Evolutionary conservation across 2,329 filamentous ascomycete genomes (phyloP).

Genomic region (Colletotrichum salicis): DNA sequence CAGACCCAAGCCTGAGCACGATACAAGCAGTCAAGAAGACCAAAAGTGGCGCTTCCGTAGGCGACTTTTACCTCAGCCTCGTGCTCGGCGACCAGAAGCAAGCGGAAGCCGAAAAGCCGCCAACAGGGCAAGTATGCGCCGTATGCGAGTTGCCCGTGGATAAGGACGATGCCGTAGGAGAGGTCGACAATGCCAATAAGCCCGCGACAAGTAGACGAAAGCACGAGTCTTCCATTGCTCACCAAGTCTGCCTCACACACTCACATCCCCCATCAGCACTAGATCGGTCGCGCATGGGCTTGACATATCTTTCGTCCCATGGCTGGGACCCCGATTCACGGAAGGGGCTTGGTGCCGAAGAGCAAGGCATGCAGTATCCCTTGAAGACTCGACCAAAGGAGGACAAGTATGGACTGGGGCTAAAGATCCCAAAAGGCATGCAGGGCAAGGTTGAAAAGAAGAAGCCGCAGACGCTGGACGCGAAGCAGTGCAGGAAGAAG

Average conservation of each 20-base stretch:
- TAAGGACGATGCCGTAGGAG: conserved; percentile 24
- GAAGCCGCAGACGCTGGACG: conserved; percentile 67
- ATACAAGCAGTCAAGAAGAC: conserved; percentile 41
- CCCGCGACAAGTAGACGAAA: conserved; percentile 36
- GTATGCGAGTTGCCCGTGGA: conserved; percentile 51
- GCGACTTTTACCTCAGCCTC: conserved; percentile 74
- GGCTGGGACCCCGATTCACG: conserved; percentile 82
- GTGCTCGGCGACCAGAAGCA: conserved; percentile 59
- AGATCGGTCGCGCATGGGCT: conserved; percentile 76
- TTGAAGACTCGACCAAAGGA: conserved; percentile 78
- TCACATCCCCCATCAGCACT: conserved; percentile 78
- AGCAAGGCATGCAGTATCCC: conserved; percentile 80
- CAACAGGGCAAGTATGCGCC: conserved; percentile 41
- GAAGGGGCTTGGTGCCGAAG: conserved; percentile 74
- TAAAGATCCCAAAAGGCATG: conserved; percentile 53
- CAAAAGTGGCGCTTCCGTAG: conserved; percentile 47
- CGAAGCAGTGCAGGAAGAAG: conserved; percentile 74
- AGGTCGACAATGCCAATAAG: conserved; percentile 37
- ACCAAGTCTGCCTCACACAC: conserved; percentile 76
- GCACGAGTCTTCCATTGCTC: conserved; percentile 73
- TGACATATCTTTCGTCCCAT: conserved; percentile 71
- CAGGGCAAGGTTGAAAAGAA: conserved; percentile 53
- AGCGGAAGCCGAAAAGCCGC: conserved; percentile 3
- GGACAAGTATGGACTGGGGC: conserved; percentile 79
- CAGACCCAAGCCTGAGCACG: conserved; percentile 48